Percentiles rank a stretch among this genome's conserved stretches.
Evolutionary conservation across 345 rosid genomes (phyloP).

Genomic region (Lepidium africanum): DNA sequence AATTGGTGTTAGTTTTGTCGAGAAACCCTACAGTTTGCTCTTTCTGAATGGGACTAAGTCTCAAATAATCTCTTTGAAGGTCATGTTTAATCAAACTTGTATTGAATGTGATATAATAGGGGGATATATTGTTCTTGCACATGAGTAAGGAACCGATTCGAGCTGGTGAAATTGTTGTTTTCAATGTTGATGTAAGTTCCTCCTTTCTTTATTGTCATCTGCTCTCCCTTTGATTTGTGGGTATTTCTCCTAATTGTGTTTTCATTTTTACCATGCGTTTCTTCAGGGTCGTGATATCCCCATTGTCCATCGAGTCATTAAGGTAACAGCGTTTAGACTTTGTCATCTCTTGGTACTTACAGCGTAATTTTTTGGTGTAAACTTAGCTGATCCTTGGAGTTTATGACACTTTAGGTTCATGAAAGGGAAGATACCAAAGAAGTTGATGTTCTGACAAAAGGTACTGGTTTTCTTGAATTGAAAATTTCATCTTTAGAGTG

Average conservation of each 20-base stretch:
- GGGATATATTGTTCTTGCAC: conserved; percentile 60
- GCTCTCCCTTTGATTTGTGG: not conserved
- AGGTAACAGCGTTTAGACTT: not conserved
- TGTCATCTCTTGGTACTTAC: not conserved
- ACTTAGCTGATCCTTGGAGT: not conserved
- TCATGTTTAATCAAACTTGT: not conserved
- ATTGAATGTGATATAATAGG: conserved; percentile 33
- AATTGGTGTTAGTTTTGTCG: not conserved
- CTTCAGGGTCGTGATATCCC: conserved; percentile 36
- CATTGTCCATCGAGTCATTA: conserved; percentile 34
- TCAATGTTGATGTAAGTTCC: conserved; percentile 45
- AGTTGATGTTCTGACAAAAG: conserved; percentile 97
- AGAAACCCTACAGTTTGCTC: not conserved
- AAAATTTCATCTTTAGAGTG: not conserved
- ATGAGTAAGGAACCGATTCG: conserved; percentile 67
- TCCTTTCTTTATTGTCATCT: not conserved
- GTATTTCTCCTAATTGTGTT: not conserved
- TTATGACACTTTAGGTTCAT: conserved; percentile 54
- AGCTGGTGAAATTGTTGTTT: conserved; percentile 62
- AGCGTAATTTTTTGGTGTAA: not conserved
- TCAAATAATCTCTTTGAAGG: too few relatives aligned
- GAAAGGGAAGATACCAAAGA: conserved; percentile 79
- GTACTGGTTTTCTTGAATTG: conserved; percentile 30
- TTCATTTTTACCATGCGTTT: not conserved
- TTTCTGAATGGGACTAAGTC: too few relatives aligned